Evolutionary conservation across 768 basidiomycete genomes (phyloP), one percentile per base, ranked within the genome.

Genomic region (Naganishia friedmannii): DNA sequence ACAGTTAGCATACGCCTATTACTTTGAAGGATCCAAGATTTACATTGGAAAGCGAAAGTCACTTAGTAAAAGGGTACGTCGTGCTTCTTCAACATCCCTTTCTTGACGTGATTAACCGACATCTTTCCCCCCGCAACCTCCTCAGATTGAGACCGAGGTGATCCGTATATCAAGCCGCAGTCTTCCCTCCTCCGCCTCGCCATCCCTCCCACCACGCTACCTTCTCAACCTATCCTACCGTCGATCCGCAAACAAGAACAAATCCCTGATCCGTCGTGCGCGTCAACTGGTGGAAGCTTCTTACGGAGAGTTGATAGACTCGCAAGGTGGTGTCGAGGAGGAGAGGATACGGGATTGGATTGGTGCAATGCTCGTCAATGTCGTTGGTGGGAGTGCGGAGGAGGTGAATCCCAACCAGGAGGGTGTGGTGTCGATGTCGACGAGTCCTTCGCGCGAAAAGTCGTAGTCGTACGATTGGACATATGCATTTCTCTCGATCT

Each of bases 41-140:
- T 97, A 92, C 78, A 87, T 90, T 29, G 93, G 93, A 42, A 91
- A 89, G 78, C 87, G 93, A 73, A 93, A 94, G 82, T 89, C 90
- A 19, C 87, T 95, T 72, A 90, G 90, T 19, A 92, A 91, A 80
- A 86, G 91, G 70, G 91, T 92, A 73, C 70, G 88, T 83, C 70
- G 88, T 83, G 26, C 5, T 53, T 19, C 69, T 29, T 58, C 31
- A 63, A 37, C 17, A 45, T 13, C 63, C 65, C 48, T 55, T 45
- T 23, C 72, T 32, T 51, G 5, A 54, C 23, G 13, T 26, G 42
- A 42, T 5, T 57, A 9, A 23, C 19, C 57, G 53, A 54, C 29
- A 39, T 17, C 53, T 55, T 66, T 29, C 28, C 48, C 10, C 37
- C 29, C n/a, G 21, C 26, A n/a, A n/a, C 53, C 46, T 5, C 12